These are phyloP conservation scores for Cladophialophora yegresii DNA, from an alignment of 2,329 filamentous ascomycete species.

Conservation along the genomic window DNA sequence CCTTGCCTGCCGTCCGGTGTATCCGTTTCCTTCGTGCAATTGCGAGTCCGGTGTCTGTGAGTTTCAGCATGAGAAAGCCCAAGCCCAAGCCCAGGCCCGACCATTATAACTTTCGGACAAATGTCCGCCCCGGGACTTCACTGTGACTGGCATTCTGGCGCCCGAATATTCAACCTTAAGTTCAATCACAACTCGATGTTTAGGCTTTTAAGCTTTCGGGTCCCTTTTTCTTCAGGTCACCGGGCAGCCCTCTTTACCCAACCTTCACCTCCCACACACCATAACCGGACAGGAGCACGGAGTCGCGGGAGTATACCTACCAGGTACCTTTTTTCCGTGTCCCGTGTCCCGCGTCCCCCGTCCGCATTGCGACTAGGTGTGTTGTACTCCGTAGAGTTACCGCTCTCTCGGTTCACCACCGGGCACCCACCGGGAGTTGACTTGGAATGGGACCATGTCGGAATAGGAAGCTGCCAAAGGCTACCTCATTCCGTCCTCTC, in stretches of 20 bases:
- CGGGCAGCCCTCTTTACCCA: background rate
- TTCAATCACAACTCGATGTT: background rate
- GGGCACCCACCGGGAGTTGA: no score
- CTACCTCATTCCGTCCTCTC: no score
- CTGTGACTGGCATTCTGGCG: background rate
- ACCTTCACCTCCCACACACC: no score
- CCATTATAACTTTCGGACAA: background rate
- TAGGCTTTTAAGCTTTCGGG: background rate
- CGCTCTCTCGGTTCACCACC: background rate
- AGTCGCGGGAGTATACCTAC: no score
- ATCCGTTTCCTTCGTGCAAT: no score
- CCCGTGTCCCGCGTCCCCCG: no score
- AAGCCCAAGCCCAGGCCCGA: no score
- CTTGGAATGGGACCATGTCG: no score
- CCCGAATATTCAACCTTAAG: background rate
- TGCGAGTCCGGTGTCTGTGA: background rate
- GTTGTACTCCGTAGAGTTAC: no score
- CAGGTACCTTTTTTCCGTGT: background rate
- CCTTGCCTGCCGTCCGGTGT: background rate
- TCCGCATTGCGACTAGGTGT: no score
- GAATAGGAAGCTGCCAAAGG: no score
- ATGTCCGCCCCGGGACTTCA: background rate
- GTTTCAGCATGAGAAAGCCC: background rate
- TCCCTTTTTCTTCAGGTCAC: background rate
- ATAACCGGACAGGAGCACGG: no score